Evolutionary conservation across 805 yeast genomes (phyloP).

Genomic region (Saccharomycodes ludwigii): DNA sequence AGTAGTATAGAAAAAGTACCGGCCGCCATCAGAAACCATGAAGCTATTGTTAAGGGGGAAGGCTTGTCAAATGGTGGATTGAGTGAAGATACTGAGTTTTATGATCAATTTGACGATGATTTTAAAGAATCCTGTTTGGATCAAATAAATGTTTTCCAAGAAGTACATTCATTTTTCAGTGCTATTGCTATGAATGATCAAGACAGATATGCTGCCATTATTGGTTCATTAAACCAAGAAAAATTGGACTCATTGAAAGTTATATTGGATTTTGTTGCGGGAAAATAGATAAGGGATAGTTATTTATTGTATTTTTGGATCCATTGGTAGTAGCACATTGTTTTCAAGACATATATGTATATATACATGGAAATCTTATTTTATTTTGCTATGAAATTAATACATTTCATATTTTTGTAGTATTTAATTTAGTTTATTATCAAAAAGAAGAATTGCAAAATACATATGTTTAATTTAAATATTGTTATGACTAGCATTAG

Average conservation of each 20-base stretch:
- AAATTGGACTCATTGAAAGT: conserved; percentile 19
- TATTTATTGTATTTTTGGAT: too few relatives aligned
- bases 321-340: too few relatives aligned
- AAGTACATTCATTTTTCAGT: conserved; percentile 44
- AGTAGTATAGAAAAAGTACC: conserved; percentile 51
- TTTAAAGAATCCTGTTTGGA: conserved; percentile 73
- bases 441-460: too few relatives aligned
- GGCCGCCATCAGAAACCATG: conserved; percentile 52
- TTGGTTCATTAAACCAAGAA: conserved; percentile 20
- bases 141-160: conserved; percentile 52
- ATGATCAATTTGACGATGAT: conserved; percentile 56
- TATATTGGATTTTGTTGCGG: conserved; percentile 22
- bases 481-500: too few relatives aligned
- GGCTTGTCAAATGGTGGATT: conserved; percentile 9
- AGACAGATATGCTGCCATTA: conserved; percentile 29
- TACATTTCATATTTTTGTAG: too few relatives aligned
- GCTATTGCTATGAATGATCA: conserved; percentile 35
- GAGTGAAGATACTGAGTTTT: conserved; percentile 33
- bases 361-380: too few relatives aligned
- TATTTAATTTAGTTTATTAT: too few relatives aligned
- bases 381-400: too few relatives aligned
- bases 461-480: too few relatives aligned
- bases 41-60: conserved; percentile 14
- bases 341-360: too few relatives aligned
- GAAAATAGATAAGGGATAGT: too few relatives aligned